These are phyloP conservation scores for Euphorbia celastroides DNA, from an alignment of 441 rosid species.

Conservation along the genomic window DNA sequence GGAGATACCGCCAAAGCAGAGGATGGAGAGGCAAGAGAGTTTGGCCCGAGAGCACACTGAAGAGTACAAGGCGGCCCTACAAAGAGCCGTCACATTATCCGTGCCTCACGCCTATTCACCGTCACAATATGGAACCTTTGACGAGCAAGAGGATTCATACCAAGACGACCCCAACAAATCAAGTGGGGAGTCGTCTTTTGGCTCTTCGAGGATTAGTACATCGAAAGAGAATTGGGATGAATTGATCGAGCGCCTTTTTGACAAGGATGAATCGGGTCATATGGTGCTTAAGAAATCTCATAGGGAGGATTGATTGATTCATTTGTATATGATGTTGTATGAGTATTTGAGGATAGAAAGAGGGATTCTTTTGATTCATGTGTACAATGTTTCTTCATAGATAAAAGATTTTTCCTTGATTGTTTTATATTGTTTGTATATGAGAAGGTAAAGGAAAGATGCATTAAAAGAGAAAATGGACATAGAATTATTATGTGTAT, in stretches of 20 bases:
- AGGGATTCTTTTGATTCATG: constrained; percentile 24
- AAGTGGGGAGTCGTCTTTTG: constrained; percentile 32
- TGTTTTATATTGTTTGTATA: not conserved
- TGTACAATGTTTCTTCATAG: constrained; percentile 4
- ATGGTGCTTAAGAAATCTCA: constrained; percentile 45
- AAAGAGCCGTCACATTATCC: constrained; percentile 67
- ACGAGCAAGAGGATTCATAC: constrained; percentile 34
- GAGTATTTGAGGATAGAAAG: not conserved
- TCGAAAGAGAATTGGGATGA: constrained; percentile 62
- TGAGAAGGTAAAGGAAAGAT: not conserved
- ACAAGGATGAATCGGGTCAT: constrained; percentile 64
- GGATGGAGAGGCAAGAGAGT: constrained; percentile 83
- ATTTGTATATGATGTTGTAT: not conserved
- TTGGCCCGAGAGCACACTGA: constrained; percentile 57
- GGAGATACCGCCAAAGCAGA: constrained; percentile 75
- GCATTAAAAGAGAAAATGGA: not conserved
- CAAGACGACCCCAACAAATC: constrained; percentile 22
- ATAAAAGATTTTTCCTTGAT: not conserved
- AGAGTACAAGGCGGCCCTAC: constrained; percentile 78
- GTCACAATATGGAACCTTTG: constrained; percentile 76
- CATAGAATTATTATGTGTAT: too few species aligned
- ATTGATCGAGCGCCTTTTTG: constrained; percentile 65
- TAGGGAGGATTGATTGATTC: constrained; percentile 18
- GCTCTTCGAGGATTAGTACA: constrained; percentile 26
- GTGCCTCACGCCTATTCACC: constrained; percentile 70